These are phyloP conservation scores for Rhamnella rubrinervis DNA, from an alignment of 331 rosid genomes.

Conservation along the genomic window DNA sequence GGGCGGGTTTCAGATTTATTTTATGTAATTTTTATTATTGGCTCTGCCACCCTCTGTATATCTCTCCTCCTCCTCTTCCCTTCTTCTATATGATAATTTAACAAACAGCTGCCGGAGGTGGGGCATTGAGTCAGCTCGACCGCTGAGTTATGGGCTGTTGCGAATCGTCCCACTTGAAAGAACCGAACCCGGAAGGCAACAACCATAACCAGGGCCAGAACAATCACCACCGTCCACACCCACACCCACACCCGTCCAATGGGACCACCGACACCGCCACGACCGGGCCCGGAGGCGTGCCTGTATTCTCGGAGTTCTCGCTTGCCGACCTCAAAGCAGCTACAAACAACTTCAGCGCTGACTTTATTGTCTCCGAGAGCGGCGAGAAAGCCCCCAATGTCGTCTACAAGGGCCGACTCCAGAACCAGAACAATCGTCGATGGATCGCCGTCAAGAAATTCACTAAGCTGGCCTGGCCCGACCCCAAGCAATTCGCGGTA, in stretches of 20 bases:
- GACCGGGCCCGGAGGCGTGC: conserved; percentile 24
- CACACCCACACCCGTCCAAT: conserved; percentile 36
- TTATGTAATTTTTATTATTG: background rate
- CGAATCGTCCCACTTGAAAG: conserved; percentile 29
- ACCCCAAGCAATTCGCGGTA: conserved; percentile 70
- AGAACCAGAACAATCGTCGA: conserved; percentile 46
- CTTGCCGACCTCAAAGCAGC: conserved; percentile 64
- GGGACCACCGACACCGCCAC: conserved; percentile 27
- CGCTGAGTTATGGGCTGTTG: conserved; percentile 69
- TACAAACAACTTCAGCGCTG: conserved; percentile 69
- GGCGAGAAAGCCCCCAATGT: conserved; percentile 76
- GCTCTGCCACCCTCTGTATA: background rate
- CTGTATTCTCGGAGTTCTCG: conserved; percentile 58
- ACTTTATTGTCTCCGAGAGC: conserved; percentile 71
- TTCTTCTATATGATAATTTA: conserved; percentile 18
- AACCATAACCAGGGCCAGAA: conserved; percentile 5
- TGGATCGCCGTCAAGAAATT: conserved; percentile 75
- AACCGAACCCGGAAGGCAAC: background rate
- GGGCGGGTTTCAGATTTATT: background rate
- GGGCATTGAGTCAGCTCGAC: conserved; percentile 34
- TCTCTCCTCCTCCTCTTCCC: conserved; percentile 2
- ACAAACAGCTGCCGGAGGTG: conserved; percentile 22
- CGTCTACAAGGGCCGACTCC: conserved; percentile 66
- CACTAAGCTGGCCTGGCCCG: conserved; percentile 68
- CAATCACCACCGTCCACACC: conserved; percentile 14